A percentile compares a stretch with the other conserved stretches of the same genome.
Conservation (phyloP, 306 rosid species). For the Lathyrus aphaca region DNA sequence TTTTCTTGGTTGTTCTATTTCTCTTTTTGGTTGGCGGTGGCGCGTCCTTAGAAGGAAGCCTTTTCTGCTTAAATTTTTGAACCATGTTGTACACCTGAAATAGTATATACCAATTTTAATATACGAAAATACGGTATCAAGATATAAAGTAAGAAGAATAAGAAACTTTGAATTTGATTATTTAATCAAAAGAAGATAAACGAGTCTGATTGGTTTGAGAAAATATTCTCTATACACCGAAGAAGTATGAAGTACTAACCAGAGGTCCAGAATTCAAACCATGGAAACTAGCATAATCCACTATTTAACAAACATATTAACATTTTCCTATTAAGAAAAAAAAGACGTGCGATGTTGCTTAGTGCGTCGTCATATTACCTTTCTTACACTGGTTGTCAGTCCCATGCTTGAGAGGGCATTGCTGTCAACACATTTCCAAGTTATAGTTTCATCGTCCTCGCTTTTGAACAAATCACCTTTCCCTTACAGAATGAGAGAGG, state of each 20-base stretch:
- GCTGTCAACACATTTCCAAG: slow-evolving; percentile 73
- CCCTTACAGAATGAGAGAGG: slow-evolving; percentile 40
- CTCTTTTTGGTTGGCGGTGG: slow-evolving; percentile 50
- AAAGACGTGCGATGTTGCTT: background rate
- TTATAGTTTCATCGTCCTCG: slow-evolving; percentile 50
- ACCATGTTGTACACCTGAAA: slow-evolving; percentile 77
- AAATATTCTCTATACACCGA: background rate
- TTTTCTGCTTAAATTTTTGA: slow-evolving; percentile 68
- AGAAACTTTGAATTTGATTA: slow-evolving; percentile 20
- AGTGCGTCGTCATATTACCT: slow-evolving; percentile 49
- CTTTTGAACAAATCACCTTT: slow-evolving; percentile 45
- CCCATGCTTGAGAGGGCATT: slow-evolving; percentile 70
- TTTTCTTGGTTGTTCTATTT: slow-evolving; percentile 44
- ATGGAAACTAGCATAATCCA: background rate
- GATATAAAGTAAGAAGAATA: slow-evolving; percentile 29
- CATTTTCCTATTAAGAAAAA: background rate
- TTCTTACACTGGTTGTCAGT: slow-evolving; percentile 84
- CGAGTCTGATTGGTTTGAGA: background rate
- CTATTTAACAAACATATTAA: background rate
- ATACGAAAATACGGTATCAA: background rate
- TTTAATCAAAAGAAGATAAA: background rate
- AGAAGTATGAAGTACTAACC: background rate
- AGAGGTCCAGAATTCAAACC: too few relatives aligned
- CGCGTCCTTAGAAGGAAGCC: slow-evolving; percentile 22
- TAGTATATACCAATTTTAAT: slow-evolving; percentile 26